Conservation (phyloP, 2,329 filamentous ascomycete species). For the Alternaria consortialis region DNA sequence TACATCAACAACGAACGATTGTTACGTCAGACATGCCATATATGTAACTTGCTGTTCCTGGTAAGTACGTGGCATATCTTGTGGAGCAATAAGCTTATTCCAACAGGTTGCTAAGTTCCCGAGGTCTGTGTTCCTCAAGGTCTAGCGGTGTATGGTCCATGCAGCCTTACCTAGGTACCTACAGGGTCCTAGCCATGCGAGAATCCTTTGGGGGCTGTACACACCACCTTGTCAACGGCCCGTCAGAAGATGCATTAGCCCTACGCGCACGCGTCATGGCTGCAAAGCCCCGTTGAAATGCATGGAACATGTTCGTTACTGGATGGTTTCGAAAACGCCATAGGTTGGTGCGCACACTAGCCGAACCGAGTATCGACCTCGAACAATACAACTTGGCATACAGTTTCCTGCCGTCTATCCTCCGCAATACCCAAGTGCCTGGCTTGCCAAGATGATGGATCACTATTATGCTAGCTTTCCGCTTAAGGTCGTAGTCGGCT, state of each 20-base stretch:
- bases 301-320: constrained; percentile 31
- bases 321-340: constrained; percentile 19
- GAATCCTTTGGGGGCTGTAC: constrained; percentile 29
- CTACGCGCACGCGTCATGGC: constrained; percentile 25
- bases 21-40: constrained; percentile 1
- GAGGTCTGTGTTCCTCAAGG: constrained; percentile 13
- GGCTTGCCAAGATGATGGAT: constrained; percentile 14
- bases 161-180: constrained; percentile 42
- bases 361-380: constrained; percentile 22
- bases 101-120: constrained; percentile 21
- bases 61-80: constrained; percentile 7
- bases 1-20: background rate
- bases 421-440: constrained; percentile 12
- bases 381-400: constrained; percentile 17
- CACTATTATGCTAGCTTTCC: constrained; percentile 12
- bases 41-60: constrained; percentile 5
- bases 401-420: constrained; percentile 13
- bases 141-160: constrained; percentile 40
- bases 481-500: constrained; percentile 14
- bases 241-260: constrained; percentile 28
- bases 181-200: constrained; percentile 26
- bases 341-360: constrained; percentile 23
- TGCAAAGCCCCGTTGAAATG: constrained; percentile 38
- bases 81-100: constrained; percentile 43
- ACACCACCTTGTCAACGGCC: constrained; percentile 22